Base-by-base conservation (phyloP, 2,329 filamentous ascomycete species). In the Aureobasidium sp. region DNA sequence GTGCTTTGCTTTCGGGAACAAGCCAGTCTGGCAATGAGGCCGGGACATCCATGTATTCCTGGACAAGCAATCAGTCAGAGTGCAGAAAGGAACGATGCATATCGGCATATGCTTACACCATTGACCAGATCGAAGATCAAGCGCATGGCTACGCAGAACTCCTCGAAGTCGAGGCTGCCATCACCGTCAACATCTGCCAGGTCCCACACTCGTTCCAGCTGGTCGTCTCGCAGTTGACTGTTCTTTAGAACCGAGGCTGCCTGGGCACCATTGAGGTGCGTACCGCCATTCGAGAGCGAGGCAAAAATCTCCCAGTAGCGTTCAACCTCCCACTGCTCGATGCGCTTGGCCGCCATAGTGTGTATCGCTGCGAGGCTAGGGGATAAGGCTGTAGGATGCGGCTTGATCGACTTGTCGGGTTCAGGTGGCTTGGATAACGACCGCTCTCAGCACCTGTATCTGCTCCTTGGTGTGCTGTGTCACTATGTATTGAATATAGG, bases 81-180 rank as follows among this genome's bases (percentile, higher is more conserved):
- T 20, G 37, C 15, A 20, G 20, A 9, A 20, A 1, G 1, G 3
- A 43, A 20, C 10, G 10, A 20, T 24, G 4, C 7, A 6, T 39
- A 8, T 39, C 6, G 46, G 46, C 32, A 17, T 47, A 26, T 50
- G 12, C 83, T 65, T 82, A 95, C 90, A 70, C 94, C 94, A 72
- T 99, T 99, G 69, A 99, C 87, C 67, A 97, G 80, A 74, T 99
- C 94, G 75, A 97, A 99, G 70, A 97, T 97, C 71, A 99, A 80
- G 71, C 94, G 86, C 94, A 99, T 99, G 43, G 92, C 94, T 63
- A 99, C 94, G 76, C 94, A 99, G 75, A 99, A 99, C 81, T 99
- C 94, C 78, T 99, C 94, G 79, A 99, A 99, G 77, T 99, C 94
- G 61, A 99, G 82, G 76, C 95, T 95, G 66, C 94, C 94, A 79